Base-by-base conservation (phyloP, 2,329 filamentous ascomycete species). In the Cladophialophora chaetospira region DNA sequence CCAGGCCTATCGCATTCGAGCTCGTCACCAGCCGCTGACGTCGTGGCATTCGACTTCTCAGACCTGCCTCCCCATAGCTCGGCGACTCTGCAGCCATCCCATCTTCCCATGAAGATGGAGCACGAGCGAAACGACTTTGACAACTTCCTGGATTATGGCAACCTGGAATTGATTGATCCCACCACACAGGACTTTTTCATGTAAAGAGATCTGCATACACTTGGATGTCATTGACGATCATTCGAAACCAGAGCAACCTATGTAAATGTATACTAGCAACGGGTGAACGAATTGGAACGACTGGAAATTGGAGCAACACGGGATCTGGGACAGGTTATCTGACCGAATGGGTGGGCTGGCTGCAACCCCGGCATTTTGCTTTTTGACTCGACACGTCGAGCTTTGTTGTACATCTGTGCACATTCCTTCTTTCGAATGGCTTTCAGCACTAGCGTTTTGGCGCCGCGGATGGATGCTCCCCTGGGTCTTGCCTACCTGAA, bases 101-200 rank as follows among this genome's bases (percentile, higher is more conserved):
- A 54, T 23, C 38, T 63, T 21, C 55, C 53, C 9, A 36, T 53
- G 35, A 66, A 62, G 61, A 54, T 60, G 13, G 53, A 55, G 21
- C 35, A 42, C n/a, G 58, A 60, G 4, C 49, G 58, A 17, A 66
- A 63, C 33, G 65, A 67, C 6, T 67, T 67, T 35, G 65, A 67
- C 50, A 60, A 56, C 23, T 65, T 67, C 45, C 55, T 67, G 35
- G 65, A 67, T 46, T 66, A 65, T 50, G 60, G 60, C 19, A 38
- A 56, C 35, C 62, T 65, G 54, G 57, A 61, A 23, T 53, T 65
- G 52, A 57, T 65, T 19, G 63, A 65, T 40, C 25, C 55, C n/a
- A 51, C 53, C 10, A 26, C 40, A n/a, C 61, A 65, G 33, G 58
- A 61, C 19, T 65, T 63, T 58, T 65, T 65, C 29, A 50, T 38